These are phyloP conservation scores for Hypoxylon sp. DNA, from an alignment of 2,329 filamentous ascomycete species.

Conservation along the genomic window DNA sequence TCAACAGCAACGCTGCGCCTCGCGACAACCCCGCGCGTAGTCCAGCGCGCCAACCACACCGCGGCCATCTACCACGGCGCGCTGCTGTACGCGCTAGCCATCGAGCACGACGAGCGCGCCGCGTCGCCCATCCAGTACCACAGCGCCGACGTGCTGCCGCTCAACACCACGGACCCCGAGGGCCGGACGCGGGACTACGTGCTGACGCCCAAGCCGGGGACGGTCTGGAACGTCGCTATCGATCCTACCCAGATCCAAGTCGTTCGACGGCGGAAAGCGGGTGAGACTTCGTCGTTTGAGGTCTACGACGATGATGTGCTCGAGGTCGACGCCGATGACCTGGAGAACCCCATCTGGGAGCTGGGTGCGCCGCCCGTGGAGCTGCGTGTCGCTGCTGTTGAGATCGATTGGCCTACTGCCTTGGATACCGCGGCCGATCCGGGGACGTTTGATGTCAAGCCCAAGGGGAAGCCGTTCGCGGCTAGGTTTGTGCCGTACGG, in stretches of 20 bases:
- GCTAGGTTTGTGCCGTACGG: constrained; percentile 42
- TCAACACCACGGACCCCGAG: constrained; percentile 30
- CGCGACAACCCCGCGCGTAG: constrained; percentile 31
- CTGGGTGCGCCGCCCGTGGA: constrained; percentile 39
- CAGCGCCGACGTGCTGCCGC: constrained; percentile 17
- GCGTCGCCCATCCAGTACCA: constrained; percentile 30
- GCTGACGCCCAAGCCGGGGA: constrained; percentile 29
- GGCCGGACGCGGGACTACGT: constrained; percentile 35
- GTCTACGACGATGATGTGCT: constrained; percentile 1
- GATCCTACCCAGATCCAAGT: constrained; percentile 38
- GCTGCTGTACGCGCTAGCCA: constrained; percentile 40
- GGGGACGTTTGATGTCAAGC: constrained; percentile 29
- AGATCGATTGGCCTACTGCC: constrained; percentile 41
- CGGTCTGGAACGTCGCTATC: constrained; percentile 40
- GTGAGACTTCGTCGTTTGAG: not conserved
- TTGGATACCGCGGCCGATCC: constrained; percentile 36
- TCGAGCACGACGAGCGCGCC: constrained; percentile 32
- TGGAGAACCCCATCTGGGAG: constrained; percentile 40
- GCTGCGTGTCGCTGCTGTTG: constrained; percentile 35
- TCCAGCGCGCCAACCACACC: constrained; percentile 36
- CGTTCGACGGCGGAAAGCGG: constrained; percentile 13
- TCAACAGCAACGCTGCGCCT: constrained; percentile 24
- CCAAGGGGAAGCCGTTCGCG: constrained; percentile 31
- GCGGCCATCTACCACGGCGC: constrained; percentile 40
- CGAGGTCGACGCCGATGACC: constrained; percentile 8